phyloP scores from a whole-genome alignment of 2,329 filamentous ascomycete species.

The Stylonectria norvegica region DNA sequence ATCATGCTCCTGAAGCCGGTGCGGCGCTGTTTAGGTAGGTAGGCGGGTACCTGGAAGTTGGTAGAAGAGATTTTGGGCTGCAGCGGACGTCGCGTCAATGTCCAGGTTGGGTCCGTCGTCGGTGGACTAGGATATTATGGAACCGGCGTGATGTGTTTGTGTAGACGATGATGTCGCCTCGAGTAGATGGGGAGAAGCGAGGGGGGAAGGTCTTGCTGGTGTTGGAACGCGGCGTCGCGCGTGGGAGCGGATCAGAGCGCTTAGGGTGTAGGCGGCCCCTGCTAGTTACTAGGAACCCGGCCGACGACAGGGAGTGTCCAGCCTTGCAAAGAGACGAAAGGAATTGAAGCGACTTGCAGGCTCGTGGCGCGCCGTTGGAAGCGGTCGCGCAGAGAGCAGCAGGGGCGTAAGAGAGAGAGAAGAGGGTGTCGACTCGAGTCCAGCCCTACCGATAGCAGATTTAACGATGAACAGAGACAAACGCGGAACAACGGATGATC shows the following conservation, averaged over 20 bases:
- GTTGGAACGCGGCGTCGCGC: constrained; percentile 24
- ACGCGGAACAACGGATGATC: too few relatives aligned
- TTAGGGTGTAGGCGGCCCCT: constrained; percentile 24
- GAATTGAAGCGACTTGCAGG: constrained; percentile 4
- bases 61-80: background rate
- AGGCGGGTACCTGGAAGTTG: background rate
- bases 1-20: constrained; percentile 29
- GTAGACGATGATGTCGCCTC: constrained; percentile 12
- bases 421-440: constrained; percentile 1
- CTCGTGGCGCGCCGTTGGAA: constrained; percentile 16
- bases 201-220: constrained; percentile 25
- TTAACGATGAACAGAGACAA: constrained; percentile 2
- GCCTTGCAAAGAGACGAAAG: constrained; percentile 8
- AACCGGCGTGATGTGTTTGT: constrained; percentile 4
- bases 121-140: background rate
- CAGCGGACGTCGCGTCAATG: background rate
- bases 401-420: background rate
- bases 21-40: constrained; percentile 2
- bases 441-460: constrained; percentile 3
- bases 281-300: constrained; percentile 15
- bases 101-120: background rate
- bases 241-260: constrained; percentile 25
- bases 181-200: constrained; percentile 16
- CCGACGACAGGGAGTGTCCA: constrained; percentile 11
- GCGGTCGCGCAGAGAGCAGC: background rate